Conservation (phyloP, 2,329 filamentous ascomycete genomes). For the Penicillium sp. region DNA sequence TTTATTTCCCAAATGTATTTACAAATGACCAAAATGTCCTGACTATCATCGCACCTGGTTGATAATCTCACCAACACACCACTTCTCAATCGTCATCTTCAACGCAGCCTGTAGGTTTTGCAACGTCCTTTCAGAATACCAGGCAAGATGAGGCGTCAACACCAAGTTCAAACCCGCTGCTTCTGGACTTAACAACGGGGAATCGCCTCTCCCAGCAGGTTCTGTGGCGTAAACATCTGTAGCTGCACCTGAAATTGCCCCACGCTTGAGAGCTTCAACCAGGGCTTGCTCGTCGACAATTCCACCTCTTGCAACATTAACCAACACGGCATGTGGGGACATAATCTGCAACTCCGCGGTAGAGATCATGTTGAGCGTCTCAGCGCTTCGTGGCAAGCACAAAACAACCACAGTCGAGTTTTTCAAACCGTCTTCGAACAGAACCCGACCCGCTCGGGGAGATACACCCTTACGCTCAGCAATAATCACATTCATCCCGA, state of each 20-base stretch:
- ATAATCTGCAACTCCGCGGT: conserved; percentile 44
- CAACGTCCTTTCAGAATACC: conserved; percentile 52
- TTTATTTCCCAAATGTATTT: background rate
- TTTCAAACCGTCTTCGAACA: conserved; percentile 34
- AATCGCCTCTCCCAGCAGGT: conserved; percentile 46
- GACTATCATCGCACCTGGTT: conserved; percentile 2
- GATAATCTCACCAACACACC: conserved; percentile 13
- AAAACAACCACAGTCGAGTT: conserved; percentile 33
- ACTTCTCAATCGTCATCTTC: conserved; percentile 14
- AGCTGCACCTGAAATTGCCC: conserved; percentile 49
- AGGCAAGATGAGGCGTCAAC: conserved; percentile 54
- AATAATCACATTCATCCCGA: conserved; percentile 52
- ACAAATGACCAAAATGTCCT: background rate
- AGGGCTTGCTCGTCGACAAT: conserved; percentile 53
- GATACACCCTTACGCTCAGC: conserved; percentile 46
- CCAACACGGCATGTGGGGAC: conserved; percentile 43
- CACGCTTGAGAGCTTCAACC: conserved; percentile 44
- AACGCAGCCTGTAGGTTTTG: conserved; percentile 41
- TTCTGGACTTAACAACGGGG: conserved; percentile 41
- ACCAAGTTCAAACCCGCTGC: conserved; percentile 49
- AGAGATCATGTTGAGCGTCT: conserved; percentile 35
- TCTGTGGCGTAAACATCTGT: conserved; percentile 49
- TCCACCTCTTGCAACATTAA: conserved; percentile 53
- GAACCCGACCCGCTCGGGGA: conserved; percentile 15
- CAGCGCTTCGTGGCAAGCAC: conserved; percentile 29